Conservation (phyloP, 495 filamentous ascomycete species). For the Penicillium desertorum region DNA sequence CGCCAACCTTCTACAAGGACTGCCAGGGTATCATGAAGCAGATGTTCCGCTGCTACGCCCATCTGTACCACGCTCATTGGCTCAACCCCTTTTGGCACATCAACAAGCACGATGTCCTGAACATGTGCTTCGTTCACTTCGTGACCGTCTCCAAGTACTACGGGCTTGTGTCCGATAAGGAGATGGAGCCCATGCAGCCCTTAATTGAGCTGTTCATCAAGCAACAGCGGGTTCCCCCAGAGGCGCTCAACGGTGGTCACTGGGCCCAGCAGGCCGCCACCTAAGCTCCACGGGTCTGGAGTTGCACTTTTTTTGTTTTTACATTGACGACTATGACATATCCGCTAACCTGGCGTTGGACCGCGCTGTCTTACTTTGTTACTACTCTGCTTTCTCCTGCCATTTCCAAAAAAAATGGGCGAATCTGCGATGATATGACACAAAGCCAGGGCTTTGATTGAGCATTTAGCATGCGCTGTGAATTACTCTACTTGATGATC, state of each 20-base stretch:
- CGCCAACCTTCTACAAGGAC: constrained; percentile 78
- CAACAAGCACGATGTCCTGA: constrained; percentile 79
- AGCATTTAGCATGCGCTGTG: constrained; percentile 50
- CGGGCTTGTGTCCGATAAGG: constrained; percentile 75
- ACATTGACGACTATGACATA: constrained; percentile 31
- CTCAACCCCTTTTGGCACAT: constrained; percentile 80
- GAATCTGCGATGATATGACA: constrained; percentile 30
- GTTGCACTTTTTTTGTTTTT: constrained; percentile 18
- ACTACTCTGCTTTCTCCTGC: constrained; percentile 23
- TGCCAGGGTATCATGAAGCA: constrained; percentile 90
- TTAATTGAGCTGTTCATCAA: constrained; percentile 86
- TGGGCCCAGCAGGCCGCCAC: constrained; percentile 45
- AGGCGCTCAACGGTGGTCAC: constrained; percentile 53
- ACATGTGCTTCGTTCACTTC: constrained; percentile 95
- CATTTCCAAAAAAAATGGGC: constrained; percentile 22
- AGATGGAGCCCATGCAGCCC: constrained; percentile 91
- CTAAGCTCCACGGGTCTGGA: constrained; percentile 32
- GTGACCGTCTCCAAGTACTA: constrained; percentile 83
- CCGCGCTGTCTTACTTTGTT: constrained; percentile 26
- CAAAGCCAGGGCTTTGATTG: constrained; percentile 33
- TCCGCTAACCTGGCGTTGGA: constrained; percentile 46
- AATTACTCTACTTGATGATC: constrained; percentile 35
- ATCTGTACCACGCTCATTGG: constrained; percentile 85
- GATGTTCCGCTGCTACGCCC: constrained; percentile 95
- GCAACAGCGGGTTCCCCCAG: constrained; percentile 77